These are phyloP conservation scores for Rhipidocladum racemiflorum DNA, from an alignment of 176 grass and related monocot species.

Conservation along the genomic window DNA sequence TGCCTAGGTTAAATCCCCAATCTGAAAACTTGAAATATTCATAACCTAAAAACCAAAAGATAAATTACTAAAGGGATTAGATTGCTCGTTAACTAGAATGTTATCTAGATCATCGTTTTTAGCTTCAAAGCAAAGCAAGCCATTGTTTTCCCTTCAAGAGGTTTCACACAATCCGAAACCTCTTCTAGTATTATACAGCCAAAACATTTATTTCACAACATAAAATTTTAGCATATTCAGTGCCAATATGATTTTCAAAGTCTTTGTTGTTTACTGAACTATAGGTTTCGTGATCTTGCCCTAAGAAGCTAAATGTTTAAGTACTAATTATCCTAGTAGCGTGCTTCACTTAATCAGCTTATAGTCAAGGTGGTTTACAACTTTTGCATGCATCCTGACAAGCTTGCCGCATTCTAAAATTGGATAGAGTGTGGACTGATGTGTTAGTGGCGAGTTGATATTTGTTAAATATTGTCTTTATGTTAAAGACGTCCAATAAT, in stretches of 20 bases:
- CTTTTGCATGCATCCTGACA: neutral
- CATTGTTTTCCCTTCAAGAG: too few species aligned
- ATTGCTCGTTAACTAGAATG: too few species aligned
- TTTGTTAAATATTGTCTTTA: neutral
- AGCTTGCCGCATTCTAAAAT: neutral
- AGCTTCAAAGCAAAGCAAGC: too few species aligned
- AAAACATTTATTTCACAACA: neutral
- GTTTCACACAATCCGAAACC: too few species aligned
- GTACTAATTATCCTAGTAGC: neutral
- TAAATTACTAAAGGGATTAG: too few species aligned
- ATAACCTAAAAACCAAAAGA: too few species aligned
- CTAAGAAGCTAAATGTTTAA: neutral
- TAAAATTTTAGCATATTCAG: too few species aligned
- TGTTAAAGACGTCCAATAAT: neutral
- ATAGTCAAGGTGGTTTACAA: neutral
- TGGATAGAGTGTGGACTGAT: neutral
- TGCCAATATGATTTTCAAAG: neutral
- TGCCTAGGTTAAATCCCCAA: too few species aligned
- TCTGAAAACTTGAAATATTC: too few species aligned
- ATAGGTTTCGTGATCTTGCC: neutral
- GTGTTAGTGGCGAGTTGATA: neutral
- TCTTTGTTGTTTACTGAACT: neutral
- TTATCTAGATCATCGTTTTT: too few species aligned
- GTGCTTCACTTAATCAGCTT: too few species aligned
- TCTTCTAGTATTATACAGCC: too few species aligned